Evolutionary conservation across 495 filamentous ascomycete genomes (phyloP).

Genomic region (Penicillium salamii): DNA sequence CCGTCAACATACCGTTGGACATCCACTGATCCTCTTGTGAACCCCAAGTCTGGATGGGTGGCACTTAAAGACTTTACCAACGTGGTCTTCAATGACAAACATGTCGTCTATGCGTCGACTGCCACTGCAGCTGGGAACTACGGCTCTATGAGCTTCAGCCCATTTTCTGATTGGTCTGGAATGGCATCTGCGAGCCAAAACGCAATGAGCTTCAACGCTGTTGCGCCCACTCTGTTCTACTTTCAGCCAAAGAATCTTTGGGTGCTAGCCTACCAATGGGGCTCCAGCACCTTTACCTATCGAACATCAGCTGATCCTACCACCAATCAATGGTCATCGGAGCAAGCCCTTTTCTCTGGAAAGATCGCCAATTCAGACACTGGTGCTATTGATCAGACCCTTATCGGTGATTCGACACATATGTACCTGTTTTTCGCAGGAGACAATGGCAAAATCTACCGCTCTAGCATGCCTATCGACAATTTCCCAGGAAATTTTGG

Average conservation of each 20-base stretch:
- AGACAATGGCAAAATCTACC: conserved; percentile 65
- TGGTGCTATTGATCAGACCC: conserved; percentile 53
- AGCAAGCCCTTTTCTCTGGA: conserved; percentile 54
- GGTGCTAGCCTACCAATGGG: conserved; percentile 63
- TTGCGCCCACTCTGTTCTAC: conserved; percentile 61
- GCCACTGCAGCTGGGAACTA: conserved; percentile 38
- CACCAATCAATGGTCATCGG: conserved; percentile 52
- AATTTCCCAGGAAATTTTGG: conserved; percentile 61
- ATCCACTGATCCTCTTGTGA: conserved; percentile 45
- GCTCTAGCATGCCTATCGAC: conserved; percentile 54
- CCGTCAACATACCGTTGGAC: conserved; percentile 57
- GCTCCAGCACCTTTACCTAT: conserved; percentile 56
- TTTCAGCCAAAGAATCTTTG: conserved; percentile 58
- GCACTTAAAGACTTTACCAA: conserved; percentile 59
- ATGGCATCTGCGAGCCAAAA: conserved; percentile 55
- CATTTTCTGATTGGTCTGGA: conserved; percentile 52
- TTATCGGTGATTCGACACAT: conserved; percentile 45
- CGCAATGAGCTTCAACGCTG: conserved; percentile 43
- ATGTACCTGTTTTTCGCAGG: conserved; percentile 67
- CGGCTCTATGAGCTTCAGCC: conserved; percentile 56
- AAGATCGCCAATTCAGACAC: conserved; percentile 47
- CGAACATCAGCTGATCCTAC: conserved; percentile 55
- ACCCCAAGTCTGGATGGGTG: conserved; percentile 49
- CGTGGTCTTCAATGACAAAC: conserved; percentile 50
- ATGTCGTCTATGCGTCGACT: conserved; percentile 53